These are phyloP conservation scores for Diplodia seriata DNA, from an alignment of 2,329 filamentous ascomycete genomes.

Conservation along the genomic window DNA sequence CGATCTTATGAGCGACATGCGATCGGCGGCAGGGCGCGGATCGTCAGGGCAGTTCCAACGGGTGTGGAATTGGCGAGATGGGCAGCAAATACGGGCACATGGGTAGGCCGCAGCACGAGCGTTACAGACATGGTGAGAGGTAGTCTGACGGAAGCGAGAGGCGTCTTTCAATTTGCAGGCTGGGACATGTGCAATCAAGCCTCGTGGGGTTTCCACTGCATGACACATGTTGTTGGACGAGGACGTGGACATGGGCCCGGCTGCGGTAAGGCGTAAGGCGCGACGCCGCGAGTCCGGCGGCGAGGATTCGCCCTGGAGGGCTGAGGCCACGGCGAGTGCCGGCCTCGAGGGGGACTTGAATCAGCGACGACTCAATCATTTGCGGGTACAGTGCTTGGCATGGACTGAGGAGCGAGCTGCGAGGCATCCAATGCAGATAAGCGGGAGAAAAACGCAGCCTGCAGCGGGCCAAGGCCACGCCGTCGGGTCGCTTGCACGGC, in stretches of 20 bases:
- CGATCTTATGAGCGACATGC: constrained; percentile 13
- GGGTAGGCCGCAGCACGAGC: background rate
- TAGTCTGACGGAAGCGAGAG: background rate
- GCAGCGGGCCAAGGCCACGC: constrained; percentile 11
- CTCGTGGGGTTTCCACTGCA: constrained; percentile 15
- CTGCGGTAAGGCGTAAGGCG: background rate
- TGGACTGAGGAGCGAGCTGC: no score
- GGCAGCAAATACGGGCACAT: background rate
- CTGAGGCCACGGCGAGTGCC: constrained; percentile 2
- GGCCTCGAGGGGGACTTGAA: background rate
- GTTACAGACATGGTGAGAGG: constrained; percentile 8
- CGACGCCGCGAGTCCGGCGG: background rate
- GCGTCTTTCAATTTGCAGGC: background rate
- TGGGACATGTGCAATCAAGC: constrained; percentile 13
- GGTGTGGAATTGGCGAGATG: background rate
- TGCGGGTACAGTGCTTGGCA: background rate
- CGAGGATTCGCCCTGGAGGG: background rate
- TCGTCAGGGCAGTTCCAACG: background rate
- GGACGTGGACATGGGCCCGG: background rate
- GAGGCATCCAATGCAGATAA: no score
- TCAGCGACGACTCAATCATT: constrained; percentile 13
- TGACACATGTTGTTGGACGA: constrained; percentile 11
- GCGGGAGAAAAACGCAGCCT: background rate
- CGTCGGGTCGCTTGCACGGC: background rate
- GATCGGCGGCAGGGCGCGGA: background rate